These are phyloP conservation scores for Dothidotthia symphoricarpi DNA, from an alignment of 2,329 filamentous ascomycete genomes.

Conservation along the genomic window DNA sequence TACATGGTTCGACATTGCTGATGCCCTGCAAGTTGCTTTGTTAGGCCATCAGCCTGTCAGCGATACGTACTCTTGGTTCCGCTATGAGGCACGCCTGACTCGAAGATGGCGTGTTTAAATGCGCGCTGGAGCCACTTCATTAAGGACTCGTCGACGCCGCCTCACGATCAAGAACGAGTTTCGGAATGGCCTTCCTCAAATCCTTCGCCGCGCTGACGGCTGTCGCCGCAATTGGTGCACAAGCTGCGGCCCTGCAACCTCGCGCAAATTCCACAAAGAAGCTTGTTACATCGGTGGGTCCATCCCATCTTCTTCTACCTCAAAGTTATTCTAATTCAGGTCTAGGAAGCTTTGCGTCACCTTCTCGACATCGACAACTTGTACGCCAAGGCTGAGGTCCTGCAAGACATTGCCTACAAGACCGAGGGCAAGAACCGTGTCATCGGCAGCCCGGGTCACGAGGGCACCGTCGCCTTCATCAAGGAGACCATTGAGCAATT, in stretches of 20 bases:
- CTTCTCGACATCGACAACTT: conserved; percentile 28
- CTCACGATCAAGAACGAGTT: background rate
- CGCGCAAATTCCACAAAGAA: conserved; percentile 19
- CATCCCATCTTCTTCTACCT: too few species aligned
- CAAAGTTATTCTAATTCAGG: conserved; percentile 1
- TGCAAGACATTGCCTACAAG: conserved; percentile 43
- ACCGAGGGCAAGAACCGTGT: conserved; percentile 43
- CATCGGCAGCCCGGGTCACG: conserved; percentile 42
- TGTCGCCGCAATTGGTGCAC: conserved; percentile 15
- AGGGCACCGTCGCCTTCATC: conserved; percentile 43
- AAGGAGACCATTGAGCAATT: conserved; percentile 30
- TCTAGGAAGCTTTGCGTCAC: conserved; percentile 25
- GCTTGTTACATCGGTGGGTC: conserved; percentile 28
- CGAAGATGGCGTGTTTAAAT: conserved; percentile 17
- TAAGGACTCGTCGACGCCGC: background rate
- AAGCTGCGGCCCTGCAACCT: conserved; percentile 24
- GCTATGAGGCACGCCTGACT: too few species aligned
- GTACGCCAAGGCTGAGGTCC: conserved; percentile 28
- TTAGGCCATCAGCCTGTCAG: background rate
- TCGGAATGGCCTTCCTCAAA: conserved; percentile 18
- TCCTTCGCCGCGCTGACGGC: conserved; percentile 25
- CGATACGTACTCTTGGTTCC: background rate
- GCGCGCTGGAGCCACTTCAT: conserved; percentile 1
- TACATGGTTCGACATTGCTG: conserved; percentile 6
- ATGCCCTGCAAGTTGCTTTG: background rate